phyloP scores from a whole-genome alignment of 352 stramenopile genomes.

The Globisporangium uncinulatum region DNA sequence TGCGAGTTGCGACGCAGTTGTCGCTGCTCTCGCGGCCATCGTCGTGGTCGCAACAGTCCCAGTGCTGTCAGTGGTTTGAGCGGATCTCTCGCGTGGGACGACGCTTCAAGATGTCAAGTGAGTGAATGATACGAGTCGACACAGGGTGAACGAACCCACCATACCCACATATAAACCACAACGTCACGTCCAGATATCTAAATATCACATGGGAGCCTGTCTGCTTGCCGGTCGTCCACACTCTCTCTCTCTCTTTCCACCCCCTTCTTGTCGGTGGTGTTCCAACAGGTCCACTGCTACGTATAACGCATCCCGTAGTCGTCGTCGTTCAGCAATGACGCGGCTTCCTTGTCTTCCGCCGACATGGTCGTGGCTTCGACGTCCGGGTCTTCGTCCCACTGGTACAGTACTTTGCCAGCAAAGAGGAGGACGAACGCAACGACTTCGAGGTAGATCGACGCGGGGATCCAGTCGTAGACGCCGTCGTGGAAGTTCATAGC shows the following conservation, averaged over 20 bases:
- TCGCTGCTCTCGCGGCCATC: slow-evolving; percentile 49
- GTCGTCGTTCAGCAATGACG: slow-evolving; percentile 62
- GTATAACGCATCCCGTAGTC: slow-evolving; percentile 76
- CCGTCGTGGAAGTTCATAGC: slow-evolving; percentile 47
- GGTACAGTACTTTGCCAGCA: slow-evolving; percentile 65
- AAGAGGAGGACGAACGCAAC: slow-evolving; percentile 66
- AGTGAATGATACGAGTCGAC: no score
- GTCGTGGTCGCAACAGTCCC: background rate
- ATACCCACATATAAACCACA: no score
- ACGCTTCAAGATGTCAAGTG: no score
- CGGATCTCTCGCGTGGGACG: background rate
- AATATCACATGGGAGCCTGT: no score
- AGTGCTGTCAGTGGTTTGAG: no score
- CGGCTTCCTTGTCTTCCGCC: slow-evolving; percentile 80
- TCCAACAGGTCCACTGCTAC: slow-evolving; percentile 13
- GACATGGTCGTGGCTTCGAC: slow-evolving; percentile 78
- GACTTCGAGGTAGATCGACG: slow-evolving; percentile 64
- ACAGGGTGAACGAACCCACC: no score
- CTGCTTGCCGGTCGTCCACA: no score
- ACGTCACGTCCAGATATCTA: no score
- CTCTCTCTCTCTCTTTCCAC: background rate
- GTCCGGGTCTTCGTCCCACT: slow-evolving; percentile 75
- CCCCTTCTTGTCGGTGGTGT: background rate
- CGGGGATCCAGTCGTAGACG: slow-evolving; percentile 64
- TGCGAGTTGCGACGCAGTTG: slow-evolving; percentile 50